phyloP scores from a whole-genome alignment of 2,329 filamentous ascomycete genomes.

The Alternaria viburni region DNA sequence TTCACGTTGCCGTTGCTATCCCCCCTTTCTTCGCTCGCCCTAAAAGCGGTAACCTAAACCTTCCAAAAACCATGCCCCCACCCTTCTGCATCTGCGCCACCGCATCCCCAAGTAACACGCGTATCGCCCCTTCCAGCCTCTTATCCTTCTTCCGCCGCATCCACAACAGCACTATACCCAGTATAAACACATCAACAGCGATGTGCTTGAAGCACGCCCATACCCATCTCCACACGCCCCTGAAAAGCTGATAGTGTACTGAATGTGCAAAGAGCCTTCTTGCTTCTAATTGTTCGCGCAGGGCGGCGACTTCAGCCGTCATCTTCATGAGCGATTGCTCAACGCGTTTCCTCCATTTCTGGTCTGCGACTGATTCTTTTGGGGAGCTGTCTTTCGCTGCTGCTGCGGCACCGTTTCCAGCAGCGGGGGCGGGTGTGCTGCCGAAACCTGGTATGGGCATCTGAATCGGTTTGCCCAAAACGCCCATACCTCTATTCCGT shows the following conservation, averaged over 20 bases:
- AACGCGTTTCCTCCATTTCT: conserved; percentile 79
- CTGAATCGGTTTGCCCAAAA: conserved; percentile 28
- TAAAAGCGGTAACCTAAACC: conserved; percentile 32
- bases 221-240: conserved; percentile 53
- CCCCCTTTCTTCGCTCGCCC: conserved; percentile 18
- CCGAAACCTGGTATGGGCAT: conserved; percentile 25
- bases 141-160: conserved; percentile 74
- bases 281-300: conserved; percentile 86
- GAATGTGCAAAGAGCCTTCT: conserved; percentile 73
- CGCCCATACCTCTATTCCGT: conserved; percentile 15
- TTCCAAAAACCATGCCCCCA: conserved; percentile 32
- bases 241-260: conserved; percentile 65
- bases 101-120: conserved; percentile 64
- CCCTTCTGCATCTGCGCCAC: conserved; percentile 48
- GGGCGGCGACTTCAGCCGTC: conserved; percentile 88
- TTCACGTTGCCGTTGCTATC: not conserved
- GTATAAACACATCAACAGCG: conserved; percentile 70
- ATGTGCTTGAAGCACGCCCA: conserved; percentile 84
- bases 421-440: conserved; percentile 8
- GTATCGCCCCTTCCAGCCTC: conserved; percentile 74
- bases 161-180: conserved; percentile 72
- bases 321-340: conserved; percentile 87
- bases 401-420: not conserved
- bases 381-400: not conserved
- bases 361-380: conserved; percentile 44